Percentiles rank a stretch among this genome's conserved stretches.
phyloP scores from a whole-genome alignment of 73 alveolate genomes.

The Paramecium caudatum region DNA sequence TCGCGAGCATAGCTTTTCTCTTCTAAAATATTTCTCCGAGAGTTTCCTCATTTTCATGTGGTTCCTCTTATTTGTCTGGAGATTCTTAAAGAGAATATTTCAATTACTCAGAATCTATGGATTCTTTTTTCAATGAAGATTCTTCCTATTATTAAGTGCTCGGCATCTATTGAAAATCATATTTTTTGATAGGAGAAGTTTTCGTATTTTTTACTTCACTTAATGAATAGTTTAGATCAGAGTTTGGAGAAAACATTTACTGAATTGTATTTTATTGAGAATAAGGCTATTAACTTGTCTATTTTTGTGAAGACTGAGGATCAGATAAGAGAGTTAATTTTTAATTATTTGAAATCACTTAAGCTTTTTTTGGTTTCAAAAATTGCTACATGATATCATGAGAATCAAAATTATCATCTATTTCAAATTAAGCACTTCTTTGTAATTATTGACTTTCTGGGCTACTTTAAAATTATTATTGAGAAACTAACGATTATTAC shows the following conservation, averaged over 20 bases:
- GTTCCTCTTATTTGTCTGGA: not conserved
- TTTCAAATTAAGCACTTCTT: constrained; percentile 20
- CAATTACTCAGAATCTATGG: constrained; percentile 36
- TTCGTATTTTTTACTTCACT: constrained; percentile 47
- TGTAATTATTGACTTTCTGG: constrained; percentile 10
- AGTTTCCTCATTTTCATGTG: constrained; percentile 52
- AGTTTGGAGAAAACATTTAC: constrained; percentile 24
- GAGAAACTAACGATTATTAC: constrained; percentile 28
- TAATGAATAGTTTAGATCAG: constrained; percentile 41
- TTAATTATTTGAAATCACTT: not conserved
- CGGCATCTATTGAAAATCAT: not conserved
- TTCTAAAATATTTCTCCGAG: constrained; percentile 60
- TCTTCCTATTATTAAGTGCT: not conserved
- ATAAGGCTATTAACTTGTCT: constrained; percentile 1
- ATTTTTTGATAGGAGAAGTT: constrained; percentile 40
- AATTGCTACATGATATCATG: constrained; percentile 28
- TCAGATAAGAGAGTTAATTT: constrained; percentile 9
- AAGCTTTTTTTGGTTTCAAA: constrained; percentile 48
- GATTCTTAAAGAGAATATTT: not conserved
- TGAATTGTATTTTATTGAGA: not conserved
- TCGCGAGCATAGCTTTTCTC: constrained; percentile 53
- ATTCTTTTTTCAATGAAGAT: constrained; percentile 13
- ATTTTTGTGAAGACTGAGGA: not conserved
- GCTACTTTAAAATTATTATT: not conserved
- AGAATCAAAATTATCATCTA: constrained; percentile 26